Percentiles rank a stretch among this genome's conserved stretches.
Conservation (phyloP, 2,329 filamentous ascomycete genomes). For the Phaeosphaeria sp. region DNA sequence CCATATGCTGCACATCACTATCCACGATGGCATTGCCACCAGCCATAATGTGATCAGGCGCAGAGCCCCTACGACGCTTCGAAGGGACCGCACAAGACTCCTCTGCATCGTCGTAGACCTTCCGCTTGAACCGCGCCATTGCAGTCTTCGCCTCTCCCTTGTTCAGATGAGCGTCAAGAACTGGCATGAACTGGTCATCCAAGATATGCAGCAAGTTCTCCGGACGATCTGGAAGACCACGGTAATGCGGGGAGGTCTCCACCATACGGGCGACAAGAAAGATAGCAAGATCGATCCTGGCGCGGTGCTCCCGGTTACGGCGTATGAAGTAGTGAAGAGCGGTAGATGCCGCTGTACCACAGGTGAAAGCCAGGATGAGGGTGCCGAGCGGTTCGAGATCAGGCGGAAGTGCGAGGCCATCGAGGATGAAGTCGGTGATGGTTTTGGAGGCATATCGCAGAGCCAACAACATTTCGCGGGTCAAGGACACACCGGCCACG, state of each 20-base stretch:
- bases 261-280: slow-evolving; percentile 18
- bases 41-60: not conserved
- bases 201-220: slow-evolving; percentile 6
- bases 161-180: slow-evolving; percentile 11
- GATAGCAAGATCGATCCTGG: slow-evolving; percentile 23
- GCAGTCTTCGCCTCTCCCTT: slow-evolving; percentile 8
- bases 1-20: no score
- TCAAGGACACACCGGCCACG: not conserved
- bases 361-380: slow-evolving; percentile 8
- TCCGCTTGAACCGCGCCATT: slow-evolving; percentile 9
- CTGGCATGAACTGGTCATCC: slow-evolving; percentile 9
- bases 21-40: no score
- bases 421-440: slow-evolving; percentile 13
- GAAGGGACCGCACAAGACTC: not conserved
- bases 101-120: not conserved
- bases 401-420: slow-evolving; percentile 5
- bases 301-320: slow-evolving; percentile 5
- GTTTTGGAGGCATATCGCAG: slow-evolving; percentile 8
- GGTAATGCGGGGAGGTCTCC: slow-evolving; percentile 7
- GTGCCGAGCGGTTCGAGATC: slow-evolving; percentile 4
- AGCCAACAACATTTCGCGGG: not conserved
- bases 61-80: not conserved
- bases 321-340: slow-evolving; percentile 10
- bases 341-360: slow-evolving; percentile 1
- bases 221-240: not conserved